These are phyloP conservation scores for Cryphonectria japonica DNA, from an alignment of 2,329 filamentous ascomycete species.

Conservation along the genomic window DNA sequence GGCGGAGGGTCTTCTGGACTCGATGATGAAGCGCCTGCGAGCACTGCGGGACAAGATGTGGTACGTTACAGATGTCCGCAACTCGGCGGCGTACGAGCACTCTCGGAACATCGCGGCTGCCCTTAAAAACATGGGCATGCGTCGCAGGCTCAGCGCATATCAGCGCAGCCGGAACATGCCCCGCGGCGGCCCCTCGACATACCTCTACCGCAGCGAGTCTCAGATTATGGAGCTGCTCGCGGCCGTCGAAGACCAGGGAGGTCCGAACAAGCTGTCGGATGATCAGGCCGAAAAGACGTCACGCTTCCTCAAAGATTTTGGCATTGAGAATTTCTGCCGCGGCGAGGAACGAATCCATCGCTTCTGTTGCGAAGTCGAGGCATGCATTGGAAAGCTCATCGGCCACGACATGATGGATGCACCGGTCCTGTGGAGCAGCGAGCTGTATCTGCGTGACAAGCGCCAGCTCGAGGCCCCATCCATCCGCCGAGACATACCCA, in stretches of 20 bases:
- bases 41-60: conserved; percentile 95
- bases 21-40: conserved; percentile 73
- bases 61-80: conserved; percentile 93
- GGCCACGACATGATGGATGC: conserved; percentile 83
- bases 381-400: conserved; percentile 82
- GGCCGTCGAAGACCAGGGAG: conserved; percentile 80
- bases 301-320: conserved; percentile 79
- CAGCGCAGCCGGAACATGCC: conserved; percentile 49
- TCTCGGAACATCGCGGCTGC: conserved; percentile 84
- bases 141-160: conserved; percentile 58
- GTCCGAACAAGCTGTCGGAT: conserved; percentile 94
- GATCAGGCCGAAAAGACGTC: conserved; percentile 86
- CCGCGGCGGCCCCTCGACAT: conserved; percentile 56
- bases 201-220: conserved; percentile 79
- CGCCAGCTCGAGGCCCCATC: conserved; percentile 56
- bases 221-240: conserved; percentile 88
- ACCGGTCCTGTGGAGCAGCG: conserved; percentile 89
- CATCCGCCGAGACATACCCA: conserved; percentile 49
- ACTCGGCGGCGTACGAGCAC: conserved; percentile 86
- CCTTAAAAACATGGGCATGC: conserved; percentile 84
- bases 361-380: conserved; percentile 88
- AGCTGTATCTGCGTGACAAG: conserved; percentile 81
- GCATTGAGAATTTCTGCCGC: conserved; percentile 90
- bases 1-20: conserved; percentile 73
- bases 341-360: conserved; percentile 95